Percentiles rank a stretch among this genome's conserved stretches.
Evolutionary conservation across 768 basidiomycete species (phyloP).

Genomic region (Xerocomellus amylosporus): DNA sequence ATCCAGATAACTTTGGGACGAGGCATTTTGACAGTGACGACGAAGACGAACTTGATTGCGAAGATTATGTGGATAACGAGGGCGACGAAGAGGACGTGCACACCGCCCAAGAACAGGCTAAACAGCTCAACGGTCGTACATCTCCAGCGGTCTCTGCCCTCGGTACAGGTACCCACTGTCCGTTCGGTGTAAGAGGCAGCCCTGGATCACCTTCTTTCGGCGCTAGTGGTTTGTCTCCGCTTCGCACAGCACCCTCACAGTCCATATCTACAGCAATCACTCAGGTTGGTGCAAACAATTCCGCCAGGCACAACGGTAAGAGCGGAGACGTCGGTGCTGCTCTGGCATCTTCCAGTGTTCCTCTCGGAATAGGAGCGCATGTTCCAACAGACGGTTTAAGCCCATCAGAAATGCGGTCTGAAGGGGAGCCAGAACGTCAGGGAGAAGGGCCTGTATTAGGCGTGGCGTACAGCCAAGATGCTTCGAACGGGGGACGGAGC

Average conservation of each 20-base stretch:
- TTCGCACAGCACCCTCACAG: conserved; percentile 1
- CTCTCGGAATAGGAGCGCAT: not conserved
- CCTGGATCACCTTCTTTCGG: conserved; percentile 3
- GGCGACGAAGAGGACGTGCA: conserved; percentile 25
- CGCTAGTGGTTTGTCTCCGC: not conserved
- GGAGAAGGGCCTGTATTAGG: conserved; percentile 14
- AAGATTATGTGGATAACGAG: conserved; percentile 31
- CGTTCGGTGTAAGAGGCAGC: conserved; percentile 5
- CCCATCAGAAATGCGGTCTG: conserved; percentile 1
- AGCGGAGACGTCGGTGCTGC: not conserved
- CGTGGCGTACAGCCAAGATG: conserved; percentile 21
- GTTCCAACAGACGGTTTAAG: not conserved
- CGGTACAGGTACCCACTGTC: conserved; percentile 10
- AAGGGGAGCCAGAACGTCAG: conserved; percentile 2
- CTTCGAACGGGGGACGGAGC: conserved; percentile 19
- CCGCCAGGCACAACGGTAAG: conserved; percentile 7
- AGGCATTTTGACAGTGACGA: conserved; percentile 17
- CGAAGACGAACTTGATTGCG: conserved; percentile 29
- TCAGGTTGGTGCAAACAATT: not conserved
- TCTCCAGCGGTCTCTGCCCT: conserved; percentile 27
- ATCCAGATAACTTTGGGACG: conserved; percentile 28
- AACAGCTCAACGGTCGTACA: conserved; percentile 23
- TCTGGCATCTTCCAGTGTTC: conserved; percentile 4
- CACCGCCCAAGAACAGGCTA: conserved; percentile 12
- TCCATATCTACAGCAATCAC: conserved; percentile 10